phyloP scores from a whole-genome alignment of 2,329 filamentous ascomycete genomes.

The Aureobasidium melanogenum region DNA sequence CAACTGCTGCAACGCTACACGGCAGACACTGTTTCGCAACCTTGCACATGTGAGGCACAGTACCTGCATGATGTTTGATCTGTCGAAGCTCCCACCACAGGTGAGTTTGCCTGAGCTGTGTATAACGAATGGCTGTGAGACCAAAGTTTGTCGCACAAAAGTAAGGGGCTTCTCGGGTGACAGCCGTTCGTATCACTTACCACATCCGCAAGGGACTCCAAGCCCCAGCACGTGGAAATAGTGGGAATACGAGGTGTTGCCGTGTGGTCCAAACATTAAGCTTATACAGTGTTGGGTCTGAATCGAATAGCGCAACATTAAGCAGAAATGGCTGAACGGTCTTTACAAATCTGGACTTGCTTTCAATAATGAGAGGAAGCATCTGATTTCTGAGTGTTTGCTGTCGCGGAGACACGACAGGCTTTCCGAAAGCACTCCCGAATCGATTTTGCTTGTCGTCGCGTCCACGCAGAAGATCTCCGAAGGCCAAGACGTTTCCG shows the following conservation, averaged over 20 bases:
- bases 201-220: background rate
- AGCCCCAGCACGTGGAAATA: background rate
- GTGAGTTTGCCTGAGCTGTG: background rate
- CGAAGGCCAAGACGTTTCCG: background rate
- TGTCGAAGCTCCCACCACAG: background rate
- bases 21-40: background rate
- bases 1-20: constrained; percentile 1
- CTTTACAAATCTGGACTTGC: background rate
- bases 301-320: background rate
- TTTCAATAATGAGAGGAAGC: no score
- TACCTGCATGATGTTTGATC: constrained; percentile 5
- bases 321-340: background rate
- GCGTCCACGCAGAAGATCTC: background rate
- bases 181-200: constrained; percentile 4
- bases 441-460: constrained; percentile 1
- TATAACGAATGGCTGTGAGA: background rate
- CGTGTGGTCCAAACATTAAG: constrained; percentile 8
- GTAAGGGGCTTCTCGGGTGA: background rate
- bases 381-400: background rate
- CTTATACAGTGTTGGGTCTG: background rate
- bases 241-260: background rate
- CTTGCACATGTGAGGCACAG: background rate
- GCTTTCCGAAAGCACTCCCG: no score
- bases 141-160: background rate
- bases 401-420: background rate